phyloP scores from a whole-genome alignment of 2,329 filamentous ascomycete genomes.

The Stachybotrys chartarum region DNA sequence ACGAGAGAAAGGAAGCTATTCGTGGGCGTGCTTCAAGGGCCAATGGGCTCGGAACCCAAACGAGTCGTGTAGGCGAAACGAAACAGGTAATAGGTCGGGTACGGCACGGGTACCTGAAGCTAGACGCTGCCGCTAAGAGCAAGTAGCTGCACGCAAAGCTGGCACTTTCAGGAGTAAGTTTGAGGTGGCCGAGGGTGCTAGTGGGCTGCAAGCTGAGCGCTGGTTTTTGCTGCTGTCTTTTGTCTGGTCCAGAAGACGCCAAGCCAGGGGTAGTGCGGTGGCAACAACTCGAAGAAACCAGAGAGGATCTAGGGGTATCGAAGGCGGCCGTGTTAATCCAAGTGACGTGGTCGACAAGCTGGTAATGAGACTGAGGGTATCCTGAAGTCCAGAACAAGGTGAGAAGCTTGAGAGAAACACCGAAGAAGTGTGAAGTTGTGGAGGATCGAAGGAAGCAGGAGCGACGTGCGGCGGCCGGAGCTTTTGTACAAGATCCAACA shows the following conservation, averaged over 20 bases:
- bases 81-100: background rate
- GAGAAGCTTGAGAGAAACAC: slow-evolving; percentile 1
- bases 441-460: slow-evolving; percentile 2
- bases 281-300: background rate
- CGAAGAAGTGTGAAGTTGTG: background rate
- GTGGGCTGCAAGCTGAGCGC: background rate
- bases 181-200: background rate
- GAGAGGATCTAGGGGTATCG: background rate
- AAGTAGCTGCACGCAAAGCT: background rate
- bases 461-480: slow-evolving; percentile 8
- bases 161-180: background rate
- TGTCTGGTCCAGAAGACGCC: background rate
- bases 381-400: background rate
- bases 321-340: background rate
- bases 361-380: background rate
- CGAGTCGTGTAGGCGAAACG: background rate
- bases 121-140: background rate
- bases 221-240: background rate
- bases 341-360: background rate
- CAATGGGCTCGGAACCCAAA: background rate
- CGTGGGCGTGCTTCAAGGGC: background rate
- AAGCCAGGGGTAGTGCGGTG: background rate
- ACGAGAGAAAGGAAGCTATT: background rate
- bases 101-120: background rate
- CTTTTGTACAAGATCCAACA: slow-evolving; percentile 14